Evolutionary conservation across 2,329 filamentous ascomycete genomes (phyloP), one percentile per base, ranked within the genome.

Genomic region (Penicillium sp.): DNA sequence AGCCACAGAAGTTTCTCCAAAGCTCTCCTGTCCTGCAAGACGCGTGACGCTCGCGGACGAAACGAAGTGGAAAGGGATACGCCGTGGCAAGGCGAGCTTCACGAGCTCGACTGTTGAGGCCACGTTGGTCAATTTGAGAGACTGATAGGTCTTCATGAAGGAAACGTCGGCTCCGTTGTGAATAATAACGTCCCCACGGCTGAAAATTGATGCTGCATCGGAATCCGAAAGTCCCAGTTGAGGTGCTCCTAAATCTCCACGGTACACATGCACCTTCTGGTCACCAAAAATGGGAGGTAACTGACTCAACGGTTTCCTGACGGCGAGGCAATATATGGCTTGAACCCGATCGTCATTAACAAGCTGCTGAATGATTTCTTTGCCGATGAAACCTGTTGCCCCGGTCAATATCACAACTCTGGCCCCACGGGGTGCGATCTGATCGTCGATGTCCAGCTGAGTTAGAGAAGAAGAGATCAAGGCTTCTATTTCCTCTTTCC

Each of bases 41-140:
- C 58, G 51, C 6, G 56, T 47, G 1, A 64, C 61, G 9, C 59
- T 60, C 2, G 55, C 61, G 0, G 63, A 55, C 0, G 67, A 69
- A n/a, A 69, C 54, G 46, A 64, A 69, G 50, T 65, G 69, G 20
- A 71, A 59, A 0, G 68, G 67, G 14, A 68, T 53, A 1, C 45
- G 42, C 3, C 60, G 53, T 7, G 54, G 54, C 10, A 61, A 42
- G 8, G 63, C 58, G 10, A 69, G 51, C 25, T 53, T 58, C 24
- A 56, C 56, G 3, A 71, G 59, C 28, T 60, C 61, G 16, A 57
- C 54, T 0, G 63, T 69, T 0, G 68, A 56, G 20, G 49, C 46
- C 2, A 69, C 60, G 46, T 69, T 71, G 10, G 57, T 54, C 7
- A 54, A 25, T 2, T 61, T 65, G 16, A 71, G 61, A 0, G 55